Evolutionary conservation across 192 early-diverging fungal species (phyloP), one percentile per base, ranked within the genome.

Genomic region (Coemansia sp.): DNA sequence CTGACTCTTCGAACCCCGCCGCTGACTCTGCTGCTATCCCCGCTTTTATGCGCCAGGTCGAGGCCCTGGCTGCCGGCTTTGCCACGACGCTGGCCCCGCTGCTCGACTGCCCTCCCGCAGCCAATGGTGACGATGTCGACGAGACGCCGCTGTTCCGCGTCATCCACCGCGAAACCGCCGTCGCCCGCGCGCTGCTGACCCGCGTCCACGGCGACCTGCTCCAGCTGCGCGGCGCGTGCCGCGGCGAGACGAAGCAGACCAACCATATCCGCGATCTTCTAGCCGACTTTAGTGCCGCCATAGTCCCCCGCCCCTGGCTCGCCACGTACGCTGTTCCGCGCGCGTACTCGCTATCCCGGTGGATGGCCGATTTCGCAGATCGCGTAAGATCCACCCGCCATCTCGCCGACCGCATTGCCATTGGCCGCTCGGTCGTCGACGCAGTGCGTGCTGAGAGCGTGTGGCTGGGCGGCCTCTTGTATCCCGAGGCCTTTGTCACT

Each of bases 401-500:
- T 2, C 73, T 95, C 24, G 82, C 80, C 0, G 74, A 80, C 19
- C 66, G 74, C 43, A 62, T 74, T 39, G 63, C 57, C 0, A 39
- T 27, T 6, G 58, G 38, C 12, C 54, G 20, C 31, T 43, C 42
- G 2, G 53, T 65, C 25, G 59, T 75, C 2, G 62, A 60, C 15
- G 59, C 57, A 4, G 69, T 84, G 39, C 65, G 75, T 46, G n/a
- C 49, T 17, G 35, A 74, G 8, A 64, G 76, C 29, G 80, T 97
- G n/a, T 94, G 91, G 92, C 68, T 96, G 19, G 95, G 95, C 49
- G 94, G 93, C 0, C 75, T 96, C 19, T 89, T 96, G 73, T 88
- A 87, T 41, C 95, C 95, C 17, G 93, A 96, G 73, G 95, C 95
- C 17, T 96, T 90, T 73, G 84, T 96, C 19, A 97, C 94, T 0